These are phyloP conservation scores for Aspergillus funiculosus DNA, from an alignment of 495 filamentous ascomycete species.

Conservation along the genomic window DNA sequence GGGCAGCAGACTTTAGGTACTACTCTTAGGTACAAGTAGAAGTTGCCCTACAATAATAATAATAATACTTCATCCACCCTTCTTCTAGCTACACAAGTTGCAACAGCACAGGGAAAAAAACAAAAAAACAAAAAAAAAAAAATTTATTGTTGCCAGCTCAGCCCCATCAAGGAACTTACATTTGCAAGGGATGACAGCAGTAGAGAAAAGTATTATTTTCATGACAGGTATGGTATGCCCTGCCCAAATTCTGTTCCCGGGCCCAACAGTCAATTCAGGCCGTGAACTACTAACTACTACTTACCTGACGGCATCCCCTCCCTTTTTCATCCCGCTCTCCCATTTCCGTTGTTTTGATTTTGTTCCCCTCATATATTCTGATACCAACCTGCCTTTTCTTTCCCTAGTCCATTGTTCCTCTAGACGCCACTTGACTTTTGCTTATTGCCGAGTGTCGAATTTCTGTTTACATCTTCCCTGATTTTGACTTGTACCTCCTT, in stretches of 20 bases:
- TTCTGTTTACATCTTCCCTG: no score
- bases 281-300: no score
- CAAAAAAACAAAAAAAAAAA: no score
- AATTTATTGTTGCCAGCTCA: not conserved
- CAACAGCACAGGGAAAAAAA: no score
- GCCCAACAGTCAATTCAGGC: constrained; percentile 11
- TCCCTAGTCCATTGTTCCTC: no score
- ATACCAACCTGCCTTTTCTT: not conserved
- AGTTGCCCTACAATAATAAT: constrained; percentile 13
- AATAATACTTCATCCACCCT: constrained; percentile 1
- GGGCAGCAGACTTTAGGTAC: constrained; percentile 20
- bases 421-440: no score
- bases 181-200: no score
- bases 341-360: not conserved
- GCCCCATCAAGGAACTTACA: no score
- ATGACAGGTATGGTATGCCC: constrained; percentile 1
- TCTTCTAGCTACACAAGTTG: not conserved
- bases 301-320: constrained; percentile 8
- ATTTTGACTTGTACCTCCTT: no score
- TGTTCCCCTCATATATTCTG: constrained; percentile 7
- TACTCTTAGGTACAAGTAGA: not conserved
- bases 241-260: constrained; percentile 3
- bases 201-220: not conserved
- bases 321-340: not conserved
- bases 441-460: no score